Conservation (phyloP, 345 rosid genomes). For the Bruguiera parviflora region DNA sequence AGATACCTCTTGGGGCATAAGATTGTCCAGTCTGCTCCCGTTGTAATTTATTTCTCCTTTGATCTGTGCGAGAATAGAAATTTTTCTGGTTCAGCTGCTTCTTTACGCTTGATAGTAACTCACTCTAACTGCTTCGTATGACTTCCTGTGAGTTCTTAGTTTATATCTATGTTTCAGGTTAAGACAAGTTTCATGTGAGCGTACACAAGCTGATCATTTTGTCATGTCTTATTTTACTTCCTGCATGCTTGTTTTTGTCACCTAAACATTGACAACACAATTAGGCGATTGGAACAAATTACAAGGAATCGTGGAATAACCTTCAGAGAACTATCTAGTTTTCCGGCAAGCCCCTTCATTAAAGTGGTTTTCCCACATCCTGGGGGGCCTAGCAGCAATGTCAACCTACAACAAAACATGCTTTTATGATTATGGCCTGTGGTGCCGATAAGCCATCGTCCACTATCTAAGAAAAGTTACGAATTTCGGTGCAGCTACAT, state of each 20-base stretch:
- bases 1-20: conserved; percentile 41
- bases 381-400: conserved; percentile 50
- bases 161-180: not conserved
- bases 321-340: conserved; percentile 37
- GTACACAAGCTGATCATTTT: not conserved
- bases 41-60: conserved; percentile 34
- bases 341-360: conserved; percentile 46
- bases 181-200: too few species aligned
- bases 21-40: conserved; percentile 33
- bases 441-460: too few species aligned
- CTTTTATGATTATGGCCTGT: not conserved
- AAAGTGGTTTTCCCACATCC: conserved; percentile 53
- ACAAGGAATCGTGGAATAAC: conserved; percentile 11
- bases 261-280: not conserved
- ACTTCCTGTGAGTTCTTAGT: not conserved
- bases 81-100: not conserved
- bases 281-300: not conserved
- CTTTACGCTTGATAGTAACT: not conserved
- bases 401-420: conserved; percentile 28
- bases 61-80: conserved; percentile 13
- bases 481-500: not conserved
- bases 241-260: not conserved
- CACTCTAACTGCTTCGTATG: not conserved
- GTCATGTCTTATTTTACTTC: not conserved
- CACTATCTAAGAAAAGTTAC: not conserved